A percentile compares a stretch with the other conserved stretches of the same genome.
Evolutionary conservation across 768 basidiomycete species (phyloP).

Genomic region (Pleurotus djamor): DNA sequence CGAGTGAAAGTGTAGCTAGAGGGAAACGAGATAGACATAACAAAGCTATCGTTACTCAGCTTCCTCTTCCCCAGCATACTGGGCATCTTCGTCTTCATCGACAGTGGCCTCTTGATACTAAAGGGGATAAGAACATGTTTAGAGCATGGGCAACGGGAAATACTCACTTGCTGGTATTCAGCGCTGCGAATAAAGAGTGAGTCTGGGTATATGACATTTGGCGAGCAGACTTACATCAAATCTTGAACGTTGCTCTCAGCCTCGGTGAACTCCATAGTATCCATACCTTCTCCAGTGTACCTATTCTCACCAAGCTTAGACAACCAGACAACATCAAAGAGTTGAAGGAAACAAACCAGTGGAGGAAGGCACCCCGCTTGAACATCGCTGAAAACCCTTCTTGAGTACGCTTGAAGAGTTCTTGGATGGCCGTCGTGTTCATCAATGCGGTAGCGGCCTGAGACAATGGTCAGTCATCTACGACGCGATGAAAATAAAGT

Average conservation of each 20-base stretch:
- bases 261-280: constrained; percentile 81
- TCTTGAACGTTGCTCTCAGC: constrained; percentile 83
- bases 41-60: neutral
- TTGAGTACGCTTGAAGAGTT: constrained; percentile 76
- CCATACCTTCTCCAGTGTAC: constrained; percentile 92
- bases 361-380: constrained; percentile 82
- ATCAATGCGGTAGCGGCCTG: constrained; percentile 70
- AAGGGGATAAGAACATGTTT: constrained; percentile 1
- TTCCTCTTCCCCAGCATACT: constrained; percentile 22
- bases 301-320: constrained; percentile 16
- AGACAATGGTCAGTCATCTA: too few species aligned
- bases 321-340: neutral
- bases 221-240: constrained; percentile 76
- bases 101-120: constrained; percentile 62
- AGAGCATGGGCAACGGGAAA: neutral
- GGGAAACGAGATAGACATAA: neutral
- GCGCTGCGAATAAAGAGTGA: constrained; percentile 46
- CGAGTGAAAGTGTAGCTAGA: neutral
- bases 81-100: constrained; percentile 40
- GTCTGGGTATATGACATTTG: too few species aligned
- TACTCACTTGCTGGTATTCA: constrained; percentile 82
- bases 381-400: constrained; percentile 79
- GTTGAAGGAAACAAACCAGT: constrained; percentile 48
- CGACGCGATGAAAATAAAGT: too few species aligned
- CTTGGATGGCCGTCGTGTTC: constrained; percentile 85